Evolutionary conservation across 148 eudicot species (phyloP).

Genomic region (Rhododendron simsii): DNA sequence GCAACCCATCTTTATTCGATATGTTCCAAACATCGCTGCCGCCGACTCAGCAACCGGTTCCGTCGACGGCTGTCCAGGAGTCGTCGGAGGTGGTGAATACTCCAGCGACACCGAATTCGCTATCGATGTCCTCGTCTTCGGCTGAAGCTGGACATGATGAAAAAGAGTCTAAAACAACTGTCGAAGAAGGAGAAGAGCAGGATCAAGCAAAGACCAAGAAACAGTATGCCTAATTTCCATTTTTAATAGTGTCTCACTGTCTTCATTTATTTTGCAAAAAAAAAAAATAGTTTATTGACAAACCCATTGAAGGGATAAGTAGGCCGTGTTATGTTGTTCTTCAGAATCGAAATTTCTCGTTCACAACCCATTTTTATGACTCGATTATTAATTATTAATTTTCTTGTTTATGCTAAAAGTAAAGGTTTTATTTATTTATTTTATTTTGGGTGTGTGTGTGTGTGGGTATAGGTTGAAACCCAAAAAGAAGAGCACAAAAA

Average conservation of each 20-base stretch:
- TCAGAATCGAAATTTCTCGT: neutral
- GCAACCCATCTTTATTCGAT: slow-evolving; percentile 36
- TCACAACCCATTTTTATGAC: neutral
- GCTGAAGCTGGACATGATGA: slow-evolving; percentile 34
- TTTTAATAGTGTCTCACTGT: no score
- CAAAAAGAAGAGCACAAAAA: slow-evolving; percentile 71
- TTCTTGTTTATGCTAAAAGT: neutral
- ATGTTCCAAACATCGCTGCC: slow-evolving; percentile 15
- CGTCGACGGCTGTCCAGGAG: slow-evolving; percentile 18
- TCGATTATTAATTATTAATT: neutral
- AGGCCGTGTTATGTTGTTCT: neutral
- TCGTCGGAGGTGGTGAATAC: slow-evolving; percentile 47
- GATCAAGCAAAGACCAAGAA: slow-evolving; percentile 47
- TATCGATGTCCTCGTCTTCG: slow-evolving; percentile 65
- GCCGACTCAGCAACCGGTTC: slow-evolving; percentile 1
- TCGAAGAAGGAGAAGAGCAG: slow-evolving; percentile 19
- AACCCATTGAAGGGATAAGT: neutral
- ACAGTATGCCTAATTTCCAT: slow-evolving; percentile 25
- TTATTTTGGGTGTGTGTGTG: neutral
- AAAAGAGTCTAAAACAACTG: slow-evolving; percentile 8
- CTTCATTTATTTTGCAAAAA: neutral
- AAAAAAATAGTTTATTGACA: neutral
- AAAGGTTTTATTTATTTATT: neutral
- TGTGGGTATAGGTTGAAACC: slow-evolving; percentile 50
- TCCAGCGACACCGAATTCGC: slow-evolving; percentile 57